These are phyloP conservation scores for Agastache rugosa DNA, from an alignment of 257 asterid genomes.

Conservation along the genomic window DNA sequence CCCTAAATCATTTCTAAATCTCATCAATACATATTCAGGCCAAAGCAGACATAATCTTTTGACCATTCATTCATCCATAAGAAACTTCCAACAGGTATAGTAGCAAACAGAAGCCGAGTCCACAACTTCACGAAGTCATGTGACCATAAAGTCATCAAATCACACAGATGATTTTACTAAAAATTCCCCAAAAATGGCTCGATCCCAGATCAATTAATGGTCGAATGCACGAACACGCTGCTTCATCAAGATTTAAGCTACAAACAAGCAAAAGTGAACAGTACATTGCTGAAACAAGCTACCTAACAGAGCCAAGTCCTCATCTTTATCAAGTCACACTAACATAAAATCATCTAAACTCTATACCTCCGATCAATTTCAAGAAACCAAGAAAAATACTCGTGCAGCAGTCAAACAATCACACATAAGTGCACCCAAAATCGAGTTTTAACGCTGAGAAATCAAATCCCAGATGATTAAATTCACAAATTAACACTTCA, in stretches of 20 bases:
- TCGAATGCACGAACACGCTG: slow-evolving; percentile 1
- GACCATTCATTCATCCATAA: not conserved
- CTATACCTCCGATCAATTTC: slow-evolving; percentile 11
- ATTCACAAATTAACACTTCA: slow-evolving; percentile 18
- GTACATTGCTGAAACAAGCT: slow-evolving; percentile 14
- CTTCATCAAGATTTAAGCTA: slow-evolving; percentile 21
- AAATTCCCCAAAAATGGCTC: slow-evolving; percentile 11
- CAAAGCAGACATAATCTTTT: not conserved
- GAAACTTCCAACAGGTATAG: slow-evolving; percentile 10
- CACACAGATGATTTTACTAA: not conserved
- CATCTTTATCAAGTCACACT: slow-evolving; percentile 21
- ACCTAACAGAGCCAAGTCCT: slow-evolving; percentile 30
- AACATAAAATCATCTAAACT: slow-evolving; percentile 6
- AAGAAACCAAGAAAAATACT: slow-evolving; percentile 1
- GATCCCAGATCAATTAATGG: slow-evolving; percentile 14
- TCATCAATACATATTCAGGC: slow-evolving; percentile 2
- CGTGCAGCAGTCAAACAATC: slow-evolving; percentile 16
- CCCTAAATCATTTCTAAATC: slow-evolving; percentile 1
- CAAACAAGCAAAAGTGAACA: not conserved
- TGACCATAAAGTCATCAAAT: not conserved
- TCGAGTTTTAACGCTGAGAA: slow-evolving; percentile 12
- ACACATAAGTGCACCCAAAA: slow-evolving; percentile 2
- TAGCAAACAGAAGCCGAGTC: slow-evolving; percentile 13
- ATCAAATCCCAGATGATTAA: slow-evolving; percentile 1
- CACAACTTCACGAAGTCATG: slow-evolving; percentile 21